Conservation (phyloP, 2,329 filamentous ascomycete genomes). For the Trichoderma hamatum region DNA sequence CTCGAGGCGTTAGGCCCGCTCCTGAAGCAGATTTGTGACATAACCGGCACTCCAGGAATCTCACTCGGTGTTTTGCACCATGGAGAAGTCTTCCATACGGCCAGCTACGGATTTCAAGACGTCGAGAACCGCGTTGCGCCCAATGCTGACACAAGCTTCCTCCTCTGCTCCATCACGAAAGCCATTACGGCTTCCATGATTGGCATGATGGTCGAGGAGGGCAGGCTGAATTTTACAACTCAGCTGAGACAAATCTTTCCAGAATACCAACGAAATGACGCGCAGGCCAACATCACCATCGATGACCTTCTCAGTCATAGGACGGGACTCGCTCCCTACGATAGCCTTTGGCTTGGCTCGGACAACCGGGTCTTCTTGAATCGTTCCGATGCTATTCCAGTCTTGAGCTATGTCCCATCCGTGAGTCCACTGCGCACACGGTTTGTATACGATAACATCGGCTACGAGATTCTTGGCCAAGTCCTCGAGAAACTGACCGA, state of each 20-base stretch:
- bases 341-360: not conserved
- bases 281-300: not conserved
- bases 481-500: not conserved
- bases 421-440: not conserved
- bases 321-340: not conserved
- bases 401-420: not conserved
- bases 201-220: not conserved
- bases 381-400: not conserved
- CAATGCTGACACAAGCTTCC: not conserved
- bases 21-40: not conserved
- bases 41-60: not conserved
- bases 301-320: not conserved
- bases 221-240: not conserved
- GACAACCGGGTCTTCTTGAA: not conserved
- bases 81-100: not conserved
- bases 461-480: not conserved
- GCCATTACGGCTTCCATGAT: not conserved
- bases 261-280: not conserved
- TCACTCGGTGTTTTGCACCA: not conserved
- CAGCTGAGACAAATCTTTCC: not conserved
- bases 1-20: not conserved
- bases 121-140: not conserved
- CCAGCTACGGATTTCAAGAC: not conserved
- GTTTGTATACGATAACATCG: not conserved
- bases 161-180: not conserved